Evolutionary conservation across 2,329 filamentous ascomycete species (phyloP).

Genomic region (Diaporthe longicolla): DNA sequence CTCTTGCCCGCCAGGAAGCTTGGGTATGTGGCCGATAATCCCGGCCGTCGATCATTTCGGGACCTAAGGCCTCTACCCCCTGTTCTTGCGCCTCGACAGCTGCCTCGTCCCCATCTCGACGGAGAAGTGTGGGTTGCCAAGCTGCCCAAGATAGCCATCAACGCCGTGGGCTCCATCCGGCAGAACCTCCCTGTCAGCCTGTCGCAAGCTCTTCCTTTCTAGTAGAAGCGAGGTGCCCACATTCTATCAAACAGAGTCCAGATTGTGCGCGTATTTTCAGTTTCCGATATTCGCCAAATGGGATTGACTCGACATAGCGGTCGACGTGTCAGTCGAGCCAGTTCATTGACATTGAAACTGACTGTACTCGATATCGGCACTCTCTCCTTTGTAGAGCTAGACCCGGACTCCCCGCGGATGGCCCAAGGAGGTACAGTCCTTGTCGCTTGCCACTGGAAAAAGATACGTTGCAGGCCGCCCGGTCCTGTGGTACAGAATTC

Average conservation of each 20-base stretch:
- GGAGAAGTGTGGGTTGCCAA: conserved; percentile 35
- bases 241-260: conserved; percentile 30
- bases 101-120: conserved; percentile 28
- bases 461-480: not conserved
- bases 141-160: conserved; percentile 31
- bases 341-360: not conserved
- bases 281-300: conserved; percentile 8
- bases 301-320: conserved; percentile 1
- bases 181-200: conserved; percentile 32
- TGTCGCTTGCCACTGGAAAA: not conserved
- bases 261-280: conserved; percentile 7
- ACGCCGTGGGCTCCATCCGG: conserved; percentile 21
- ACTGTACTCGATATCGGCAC: not conserved
- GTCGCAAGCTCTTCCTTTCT: conserved; percentile 45
- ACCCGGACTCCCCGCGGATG: not conserved
- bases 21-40: conserved; percentile 12
- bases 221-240: conserved; percentile 37
- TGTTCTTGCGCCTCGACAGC: conserved; percentile 29
- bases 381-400: not conserved
- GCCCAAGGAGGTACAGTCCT: not conserved
- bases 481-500: not conserved
- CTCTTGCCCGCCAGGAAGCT: not conserved
- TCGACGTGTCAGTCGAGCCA: not conserved
- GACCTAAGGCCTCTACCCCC: conserved; percentile 6
- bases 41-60: conserved; percentile 37